Conservation (phyloP, 768 basidiomycete genomes). For the Lactarius quietus region DNA sequence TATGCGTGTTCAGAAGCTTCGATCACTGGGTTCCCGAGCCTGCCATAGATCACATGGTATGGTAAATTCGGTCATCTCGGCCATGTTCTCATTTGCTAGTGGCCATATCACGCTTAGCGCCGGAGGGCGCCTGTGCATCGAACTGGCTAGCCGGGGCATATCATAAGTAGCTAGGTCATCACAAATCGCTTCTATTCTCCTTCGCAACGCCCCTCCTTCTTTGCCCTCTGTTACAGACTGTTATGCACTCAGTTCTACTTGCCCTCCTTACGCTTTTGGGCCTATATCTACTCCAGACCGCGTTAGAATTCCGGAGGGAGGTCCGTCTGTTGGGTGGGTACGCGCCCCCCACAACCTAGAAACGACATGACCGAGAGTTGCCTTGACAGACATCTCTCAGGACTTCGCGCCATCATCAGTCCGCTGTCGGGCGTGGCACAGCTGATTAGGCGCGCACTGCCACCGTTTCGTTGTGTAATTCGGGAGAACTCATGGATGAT, state of each 20-base stretch:
- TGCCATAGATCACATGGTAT: no score
- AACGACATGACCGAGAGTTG: background rate
- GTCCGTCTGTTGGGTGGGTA: background rate
- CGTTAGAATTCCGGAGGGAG: background rate
- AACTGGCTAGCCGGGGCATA: no score
- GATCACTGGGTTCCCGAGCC: no score
- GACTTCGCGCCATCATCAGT: background rate
- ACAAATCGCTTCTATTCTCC: background rate
- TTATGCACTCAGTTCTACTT: background rate
- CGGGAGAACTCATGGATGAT: background rate
- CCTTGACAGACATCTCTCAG: background rate
- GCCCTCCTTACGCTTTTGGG: background rate
- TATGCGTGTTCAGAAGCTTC: no score
- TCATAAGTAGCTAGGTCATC: no score
- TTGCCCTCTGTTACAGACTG: background rate
- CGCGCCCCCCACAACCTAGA: background rate
- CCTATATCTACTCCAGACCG: background rate
- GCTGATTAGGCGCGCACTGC: background rate
- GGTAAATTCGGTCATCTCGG: no score
- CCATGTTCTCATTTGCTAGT: no score
- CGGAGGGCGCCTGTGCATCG: no score
- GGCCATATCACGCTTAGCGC: no score
- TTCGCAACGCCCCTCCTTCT: no score
- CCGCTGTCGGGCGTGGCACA: background rate
- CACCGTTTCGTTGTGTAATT: background rate